Evolutionary conservation across 2,329 filamentous ascomycete species (phyloP), one percentile per base, ranked within the genome.

Genomic region (Didymella sp.): DNA sequence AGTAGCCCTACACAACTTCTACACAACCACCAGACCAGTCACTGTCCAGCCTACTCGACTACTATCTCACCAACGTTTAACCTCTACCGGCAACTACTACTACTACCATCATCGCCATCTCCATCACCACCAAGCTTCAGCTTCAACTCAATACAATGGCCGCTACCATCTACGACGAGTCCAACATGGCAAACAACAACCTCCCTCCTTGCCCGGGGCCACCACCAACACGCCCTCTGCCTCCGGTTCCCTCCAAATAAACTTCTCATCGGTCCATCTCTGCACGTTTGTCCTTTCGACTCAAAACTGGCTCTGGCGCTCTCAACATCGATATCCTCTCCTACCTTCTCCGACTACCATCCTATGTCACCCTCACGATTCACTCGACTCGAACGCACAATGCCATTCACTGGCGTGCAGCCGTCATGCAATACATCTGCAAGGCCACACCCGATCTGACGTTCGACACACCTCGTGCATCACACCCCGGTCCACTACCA

Each of bases 171-270:
- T 72, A 75, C 73, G 71, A 79, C 66, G 73, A 75, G 62, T 67
- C 67, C 62, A 69, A 63, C 63, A 76, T 76, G 73, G 62, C 71
- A 55, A 67, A 70, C 45, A 69, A 78, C 56, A 79, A 77, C 69
- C 77, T 80, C 41, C 78, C 78, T 58, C 79, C 79, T 28, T 80
- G 77, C 74, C 79, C 79, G 37, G 78, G 79, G 52, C 79, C 79
- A 60, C 78, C 79, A 68, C 79, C 79, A 61, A 80, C 76, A 51
- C 73, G 79, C 54, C 79, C 79, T 66, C 72, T 81, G 43, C 79
- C 79, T 63, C 78, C 78, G 30, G 73, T 80, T 35, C 79, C 79
- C 24, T 75, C 72, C 52, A 78, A 79, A 72, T 78, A 78, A 67
- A 63, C 45, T 19, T 19, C n/a, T 17, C 24, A 21, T 42, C 33